Conservation (phyloP, 2,329 filamentous ascomycete genomes). For the Arthrinium phaeospermum region DNA sequence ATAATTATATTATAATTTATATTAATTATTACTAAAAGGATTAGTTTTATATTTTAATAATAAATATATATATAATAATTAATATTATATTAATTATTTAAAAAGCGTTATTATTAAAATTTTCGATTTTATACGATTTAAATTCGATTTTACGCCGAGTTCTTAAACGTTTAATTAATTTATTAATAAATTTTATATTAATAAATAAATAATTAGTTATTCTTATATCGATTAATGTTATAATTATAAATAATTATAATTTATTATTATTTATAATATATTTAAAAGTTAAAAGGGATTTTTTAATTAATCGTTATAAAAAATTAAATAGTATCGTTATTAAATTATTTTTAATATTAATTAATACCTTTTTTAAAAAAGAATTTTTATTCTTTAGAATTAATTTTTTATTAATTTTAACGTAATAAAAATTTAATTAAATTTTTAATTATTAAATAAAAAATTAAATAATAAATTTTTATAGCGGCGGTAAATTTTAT, state of each 20-base stretch:
- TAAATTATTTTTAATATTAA: neutral
- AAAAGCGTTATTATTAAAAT: too few relatives aligned
- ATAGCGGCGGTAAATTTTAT: neutral
- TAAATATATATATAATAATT: too few relatives aligned
- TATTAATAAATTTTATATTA: too few relatives aligned
- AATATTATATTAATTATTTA: too few relatives aligned
- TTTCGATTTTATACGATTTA: too few relatives aligned
- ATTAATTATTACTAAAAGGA: neutral
- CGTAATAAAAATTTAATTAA: too few relatives aligned
- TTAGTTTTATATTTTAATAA: neutral
- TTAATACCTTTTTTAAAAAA: neutral
- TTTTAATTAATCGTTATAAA: neutral
- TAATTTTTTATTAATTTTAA: neutral
- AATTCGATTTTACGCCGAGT: too few relatives aligned
- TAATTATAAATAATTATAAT: neutral
- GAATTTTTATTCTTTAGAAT: neutral
- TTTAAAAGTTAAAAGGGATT: neutral
- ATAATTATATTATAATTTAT: neutral
- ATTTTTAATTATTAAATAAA: too few relatives aligned
- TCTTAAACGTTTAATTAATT: too few relatives aligned
- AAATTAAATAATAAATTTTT: neutral
- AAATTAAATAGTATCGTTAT: neutral
- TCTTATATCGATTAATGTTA: too few relatives aligned
- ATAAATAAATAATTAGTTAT: too few relatives aligned
- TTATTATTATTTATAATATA: neutral